Conservation (phyloP, 345 rosid species). For the Clarkia xantiana region DNA sequence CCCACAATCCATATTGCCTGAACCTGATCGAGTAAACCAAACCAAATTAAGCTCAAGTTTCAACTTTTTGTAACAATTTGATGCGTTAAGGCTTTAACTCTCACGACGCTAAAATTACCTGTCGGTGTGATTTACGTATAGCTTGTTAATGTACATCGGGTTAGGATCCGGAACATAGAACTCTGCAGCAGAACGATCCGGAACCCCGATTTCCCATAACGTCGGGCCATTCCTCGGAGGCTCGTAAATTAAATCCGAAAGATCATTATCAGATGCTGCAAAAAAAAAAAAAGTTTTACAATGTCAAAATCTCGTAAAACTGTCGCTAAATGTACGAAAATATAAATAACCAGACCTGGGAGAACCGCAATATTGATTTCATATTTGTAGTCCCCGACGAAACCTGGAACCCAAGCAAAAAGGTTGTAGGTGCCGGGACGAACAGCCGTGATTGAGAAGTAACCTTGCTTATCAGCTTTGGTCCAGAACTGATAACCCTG, state of each 20-base stretch:
- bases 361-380: constrained; percentile 22
- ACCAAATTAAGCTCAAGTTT: background rate
- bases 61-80: background rate
- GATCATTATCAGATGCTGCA: constrained; percentile 27
- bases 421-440: constrained; percentile 51
- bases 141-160: constrained; percentile 41
- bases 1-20: constrained; percentile 96
- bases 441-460: constrained; percentile 31
- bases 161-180: constrained; percentile 76
- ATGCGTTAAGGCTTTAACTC: background rate
- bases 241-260: constrained; percentile 51
- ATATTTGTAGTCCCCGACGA: constrained; percentile 64
- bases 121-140: constrained; percentile 47
- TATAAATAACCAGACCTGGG: constrained; percentile 27
- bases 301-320: background rate
- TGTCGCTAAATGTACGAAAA: background rate
- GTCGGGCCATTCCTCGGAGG: constrained; percentile 84
- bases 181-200: constrained; percentile 74
- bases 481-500: constrained; percentile 95
- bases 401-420: constrained; percentile 64
- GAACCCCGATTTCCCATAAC: constrained; percentile 87
- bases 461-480: constrained; percentile 41
- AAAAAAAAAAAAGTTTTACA: background rate
- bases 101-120: constrained; percentile 13
- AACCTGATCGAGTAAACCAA: constrained; percentile 27